Base-by-base conservation (phyloP, 2,329 filamentous ascomycete genomes). In the Aaosphaeria pasadenensis region DNA sequence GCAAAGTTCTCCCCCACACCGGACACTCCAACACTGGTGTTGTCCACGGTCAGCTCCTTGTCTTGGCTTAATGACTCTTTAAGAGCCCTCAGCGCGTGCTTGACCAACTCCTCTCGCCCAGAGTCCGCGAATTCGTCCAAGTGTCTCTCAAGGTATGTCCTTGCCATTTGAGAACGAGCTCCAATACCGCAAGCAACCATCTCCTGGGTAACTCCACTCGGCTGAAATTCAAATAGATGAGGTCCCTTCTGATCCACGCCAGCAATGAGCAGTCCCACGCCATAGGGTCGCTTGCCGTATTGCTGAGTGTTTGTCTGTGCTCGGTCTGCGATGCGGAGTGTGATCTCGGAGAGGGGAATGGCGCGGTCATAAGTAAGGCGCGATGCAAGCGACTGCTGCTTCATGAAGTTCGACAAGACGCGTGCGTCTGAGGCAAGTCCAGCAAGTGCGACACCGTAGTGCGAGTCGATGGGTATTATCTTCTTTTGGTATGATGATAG, bases 401-500 rank as follows among this genome's bases (percentile, higher is more conserved):
- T 97, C 92, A 99, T 97, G 80, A 96, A 99, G 84, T 99, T 99
- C 80, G 91, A 96, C 63, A 99, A 91, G 63, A 99, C 94, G 67
- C 94, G 94, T 69, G 92, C 94, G 74, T 99, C 94, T 50, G 92
- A 96, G 59, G 94, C 94, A 54, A 99, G 89, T 63, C 94, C 94
- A 59, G 94, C 94, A 65, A 99, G 95, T 65, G 92, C 91, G 66
- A 99, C 86, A 60, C 91, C 94, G 63, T 94, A 87, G 75, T 99
- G 94, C 65, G 92, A 89, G 74, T 99, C 94, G 76, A 99, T 87
- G 63, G 87, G 84, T 74, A 99, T 96, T 70, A 99, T 86, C 80
- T 99, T 99, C 83, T 96, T 96, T 78, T 99, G 94, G 83, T 99
- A 99, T 45, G 94, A 97, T 53, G 94, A 99, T 50, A 99, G 87